phyloP scores from a whole-genome alignment of 208 protist species.

The Borovskyia barvae region DNA sequence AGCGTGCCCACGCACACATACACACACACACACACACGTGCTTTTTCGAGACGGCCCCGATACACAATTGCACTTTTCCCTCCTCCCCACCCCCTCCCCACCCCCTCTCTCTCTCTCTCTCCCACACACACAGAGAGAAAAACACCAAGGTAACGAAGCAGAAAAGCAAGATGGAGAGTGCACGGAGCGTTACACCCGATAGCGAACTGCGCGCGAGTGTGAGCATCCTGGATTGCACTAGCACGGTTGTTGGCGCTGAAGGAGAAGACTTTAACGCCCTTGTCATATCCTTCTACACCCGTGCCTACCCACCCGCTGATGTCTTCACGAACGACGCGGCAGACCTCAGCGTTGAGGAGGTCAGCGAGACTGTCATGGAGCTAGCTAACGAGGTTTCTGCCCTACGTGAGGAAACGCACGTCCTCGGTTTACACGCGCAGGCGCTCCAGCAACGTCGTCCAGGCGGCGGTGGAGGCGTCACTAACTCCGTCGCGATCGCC shows the following conservation, averaged over 20 bases:
- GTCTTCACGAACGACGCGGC: constrained; percentile 34
- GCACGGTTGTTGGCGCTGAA: background rate
- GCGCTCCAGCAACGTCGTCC: constrained; percentile 20
- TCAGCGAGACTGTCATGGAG: constrained; percentile 48
- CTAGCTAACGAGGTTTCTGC: constrained; percentile 66
- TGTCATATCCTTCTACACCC: constrained; percentile 65
- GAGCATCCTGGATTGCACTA: background rate
- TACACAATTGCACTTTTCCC: too few species aligned
- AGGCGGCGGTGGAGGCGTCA: background rate
- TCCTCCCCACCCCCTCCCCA: background rate
- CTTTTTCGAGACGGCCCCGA: too few species aligned
- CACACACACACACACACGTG: too few species aligned
- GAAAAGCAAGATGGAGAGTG: constrained; percentile 12
- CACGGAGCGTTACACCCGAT: background rate
- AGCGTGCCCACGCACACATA: too few species aligned
- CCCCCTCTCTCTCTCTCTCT: constrained; percentile 1
- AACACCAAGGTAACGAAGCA: background rate
- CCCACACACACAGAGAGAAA: background rate
- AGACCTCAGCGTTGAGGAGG: constrained; percentile 34
- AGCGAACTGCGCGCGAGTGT: background rate
- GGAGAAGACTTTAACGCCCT: constrained; percentile 35
- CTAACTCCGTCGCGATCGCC: background rate
- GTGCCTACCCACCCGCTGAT: constrained; percentile 48
- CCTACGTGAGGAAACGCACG: constrained; percentile 56
- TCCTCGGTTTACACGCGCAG: constrained; percentile 49